phyloP scores from a whole-genome alignment of 148 eudicot species.

The Simmondsia chinensis region DNA sequence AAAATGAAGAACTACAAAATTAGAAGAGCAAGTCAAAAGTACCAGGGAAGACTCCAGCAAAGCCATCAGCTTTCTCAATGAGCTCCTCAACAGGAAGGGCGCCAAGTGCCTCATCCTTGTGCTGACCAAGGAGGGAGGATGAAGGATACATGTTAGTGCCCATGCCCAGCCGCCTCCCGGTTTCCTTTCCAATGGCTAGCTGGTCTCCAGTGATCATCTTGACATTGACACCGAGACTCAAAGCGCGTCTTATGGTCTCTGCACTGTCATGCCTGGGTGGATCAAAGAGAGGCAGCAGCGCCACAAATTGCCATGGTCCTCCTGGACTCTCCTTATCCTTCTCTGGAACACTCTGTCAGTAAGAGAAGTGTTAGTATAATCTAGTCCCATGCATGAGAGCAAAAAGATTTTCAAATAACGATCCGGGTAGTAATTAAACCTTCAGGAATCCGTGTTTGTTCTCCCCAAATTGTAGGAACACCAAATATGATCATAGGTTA shows the following conservation, averaged over 20 bases:
- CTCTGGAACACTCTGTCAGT: slow-evolving; percentile 63
- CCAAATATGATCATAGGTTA: no score
- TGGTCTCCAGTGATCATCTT: slow-evolving; percentile 94
- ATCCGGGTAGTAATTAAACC: no score
- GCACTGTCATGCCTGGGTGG: slow-evolving; percentile 90
- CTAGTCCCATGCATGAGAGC: no score
- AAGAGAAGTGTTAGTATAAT: no score
- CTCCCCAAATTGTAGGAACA: no score
- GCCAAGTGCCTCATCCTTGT: slow-evolving; percentile 47
- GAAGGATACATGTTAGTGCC: slow-evolving; percentile 87
- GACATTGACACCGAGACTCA: slow-evolving; percentile 78
- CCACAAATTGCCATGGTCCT: slow-evolving; percentile 61
- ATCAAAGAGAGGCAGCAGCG: slow-evolving; percentile 67
- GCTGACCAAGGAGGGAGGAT: slow-evolving; percentile 67
- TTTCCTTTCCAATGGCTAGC: slow-evolving; percentile 77
- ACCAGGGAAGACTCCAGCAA: slow-evolving; percentile 92
- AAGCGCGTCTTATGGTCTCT: slow-evolving; percentile 74
- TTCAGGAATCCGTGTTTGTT: no score
- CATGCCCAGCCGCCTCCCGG: slow-evolving; percentile 80
- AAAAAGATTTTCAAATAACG: no score
- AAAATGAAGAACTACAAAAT: not conserved
- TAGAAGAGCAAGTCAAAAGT: not conserved
- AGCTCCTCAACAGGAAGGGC: slow-evolving; percentile 64
- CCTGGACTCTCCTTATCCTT: slow-evolving; percentile 68
- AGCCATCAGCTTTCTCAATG: slow-evolving; percentile 76